Base-by-base conservation (phyloP, 2,329 filamentous ascomycete genomes). In the Knufia fluminis region DNA sequence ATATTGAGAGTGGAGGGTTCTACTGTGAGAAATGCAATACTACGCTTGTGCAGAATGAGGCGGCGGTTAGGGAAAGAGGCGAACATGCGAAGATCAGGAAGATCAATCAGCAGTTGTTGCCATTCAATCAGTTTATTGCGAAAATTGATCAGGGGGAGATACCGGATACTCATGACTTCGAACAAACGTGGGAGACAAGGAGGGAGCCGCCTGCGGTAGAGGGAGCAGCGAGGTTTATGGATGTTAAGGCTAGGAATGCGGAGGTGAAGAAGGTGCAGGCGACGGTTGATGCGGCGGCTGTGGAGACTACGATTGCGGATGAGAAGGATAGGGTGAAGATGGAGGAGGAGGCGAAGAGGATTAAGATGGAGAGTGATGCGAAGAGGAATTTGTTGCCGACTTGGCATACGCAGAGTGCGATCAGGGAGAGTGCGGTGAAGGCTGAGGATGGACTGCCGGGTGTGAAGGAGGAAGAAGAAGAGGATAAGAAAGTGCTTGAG, bases 1-100 rank as follows among this genome's bases (percentile, higher is more conserved):
- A 75, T 1, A 16, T 33, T 7, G 67, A 69, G 1, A 69, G 73
- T 41, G 86, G 89, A 0, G 86, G 89, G 0, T 97, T 97, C 64
- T 69, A 85, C 41, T 98, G 92, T 67, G 83, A 90, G 62, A 80
- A 82, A 45, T 98, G 92, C 68, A 74, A 76, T 17, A 62, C 64
- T 23, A 62, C 69, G 26, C 62, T 74, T 8, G 68, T 70, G 42
- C 64, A 68, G 10, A 70, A 69, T 0, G 69, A 71, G 54, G 68
- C 71, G 39, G 66, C 71, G 35, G 66, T 71, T 44, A 67, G 69
- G 26, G 63, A 62, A 39, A 64, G 68, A n/a, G 70, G 67, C 1
- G 71, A 71, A 9, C 71, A 73, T 54, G 71, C 73, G 52, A 74
- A 73, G 55, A 72, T 73, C 54, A 69, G 68, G 55, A 69, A 68